phyloP scores from a whole-genome alignment of 306 rosid genomes.

The Gynostemma pentaphyllum region DNA sequence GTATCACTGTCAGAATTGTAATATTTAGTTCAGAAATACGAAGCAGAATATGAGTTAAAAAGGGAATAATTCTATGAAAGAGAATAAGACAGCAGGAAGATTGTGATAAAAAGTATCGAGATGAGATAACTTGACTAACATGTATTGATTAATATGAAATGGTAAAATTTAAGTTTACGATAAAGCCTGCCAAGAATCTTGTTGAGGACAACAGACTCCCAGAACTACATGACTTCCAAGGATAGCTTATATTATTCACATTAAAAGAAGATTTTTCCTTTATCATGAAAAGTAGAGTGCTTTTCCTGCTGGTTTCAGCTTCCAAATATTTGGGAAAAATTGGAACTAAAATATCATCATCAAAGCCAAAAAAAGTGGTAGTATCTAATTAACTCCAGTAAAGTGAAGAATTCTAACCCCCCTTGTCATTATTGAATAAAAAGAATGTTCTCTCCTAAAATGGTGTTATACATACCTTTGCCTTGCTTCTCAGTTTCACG shows the following conservation, averaged over 20 bases:
- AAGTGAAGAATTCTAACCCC: not conserved
- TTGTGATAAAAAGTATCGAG: too few species aligned
- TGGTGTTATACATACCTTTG: constrained; percentile 44
- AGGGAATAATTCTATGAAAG: too few species aligned
- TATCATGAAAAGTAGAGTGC: not conserved
- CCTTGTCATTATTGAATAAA: not conserved
- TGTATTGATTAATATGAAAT: too few species aligned
- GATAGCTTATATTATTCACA: too few species aligned
- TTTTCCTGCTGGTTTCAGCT: not conserved
- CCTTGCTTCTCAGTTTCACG: constrained; percentile 82
- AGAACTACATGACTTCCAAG: too few species aligned
- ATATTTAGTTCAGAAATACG: not conserved
- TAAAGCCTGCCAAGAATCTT: too few species aligned
- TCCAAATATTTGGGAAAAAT: not conserved
- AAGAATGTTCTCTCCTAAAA: not conserved
- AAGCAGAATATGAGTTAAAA: not conserved
- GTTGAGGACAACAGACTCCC: too few species aligned
- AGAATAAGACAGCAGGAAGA: too few species aligned
- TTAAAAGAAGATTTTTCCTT: not conserved
- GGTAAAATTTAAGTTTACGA: too few species aligned
- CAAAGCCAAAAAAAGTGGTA: not conserved
- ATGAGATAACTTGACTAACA: too few species aligned
- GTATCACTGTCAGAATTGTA: not conserved
- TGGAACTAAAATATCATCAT: not conserved
- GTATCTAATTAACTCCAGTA: not conserved